Base-by-base conservation (phyloP, 1,139 yeast species). In the Yamadazyma membranifaciens region DNA sequence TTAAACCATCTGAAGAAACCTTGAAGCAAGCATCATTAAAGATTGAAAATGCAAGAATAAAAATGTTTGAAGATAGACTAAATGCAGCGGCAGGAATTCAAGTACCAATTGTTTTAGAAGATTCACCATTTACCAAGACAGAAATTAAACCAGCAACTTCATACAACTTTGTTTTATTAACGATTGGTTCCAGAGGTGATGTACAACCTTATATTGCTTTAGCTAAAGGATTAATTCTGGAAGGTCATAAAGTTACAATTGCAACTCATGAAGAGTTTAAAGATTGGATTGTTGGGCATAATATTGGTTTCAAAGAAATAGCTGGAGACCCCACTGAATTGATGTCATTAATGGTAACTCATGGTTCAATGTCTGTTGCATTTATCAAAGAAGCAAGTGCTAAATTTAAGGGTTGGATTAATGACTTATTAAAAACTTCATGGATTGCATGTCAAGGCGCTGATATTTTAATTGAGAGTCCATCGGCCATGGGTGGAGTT, bases 131-230 rank as follows among this genome's bases (percentile, higher is more conserved):
- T 42, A 60, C 70, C 45, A 74, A 74, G 45, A 75, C 81, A 0
- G 75, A 68, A 40, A 63, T 81, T 22, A 70, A 66, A 38, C 83
- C 88, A 0, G 57, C 69, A 0, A 74, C 76, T 20, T 65, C 80
- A 1, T 75, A 75, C 48, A 78, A 74, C 33, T 78, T 91, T 52
- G 83, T 88, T 0, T 65, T 89, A 41, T 64, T 91, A 43, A 91
- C 98, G 0, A 91, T 91, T 55, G 98, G 98, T 0, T 87, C 96
- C 0, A 70, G 98, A 43, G 98, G 98, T 33, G 98, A 91, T 62
- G 98, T 91, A 6, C 98, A 91, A 59, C 98, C 98, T 0, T 92
- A 89, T 57, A 84, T 91, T 48, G 92, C 98, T 0, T 64, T 91
- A n/a, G 94, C 87, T 0, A 80, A 81, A 51, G 96, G 92, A 0